Evolutionary conservation across 176 grass and related monocot species (phyloP).

Genomic region (Zizania latifolia): DNA sequence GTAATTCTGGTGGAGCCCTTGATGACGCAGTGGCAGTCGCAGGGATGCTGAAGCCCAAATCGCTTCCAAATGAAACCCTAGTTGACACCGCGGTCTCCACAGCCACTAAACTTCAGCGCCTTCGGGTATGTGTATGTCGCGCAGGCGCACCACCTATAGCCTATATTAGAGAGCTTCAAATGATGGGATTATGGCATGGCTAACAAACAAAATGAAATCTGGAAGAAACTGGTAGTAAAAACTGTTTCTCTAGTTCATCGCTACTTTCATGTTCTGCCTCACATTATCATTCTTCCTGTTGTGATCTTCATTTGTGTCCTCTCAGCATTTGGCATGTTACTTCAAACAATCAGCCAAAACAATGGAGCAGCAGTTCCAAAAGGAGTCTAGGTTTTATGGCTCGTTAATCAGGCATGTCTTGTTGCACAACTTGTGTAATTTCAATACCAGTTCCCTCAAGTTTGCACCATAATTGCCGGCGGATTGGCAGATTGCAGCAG

Average conservation of each 20-base stretch:
- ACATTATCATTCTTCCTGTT: slow-evolving; percentile 5
- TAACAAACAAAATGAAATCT: background rate
- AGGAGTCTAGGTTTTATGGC: slow-evolving; percentile 74
- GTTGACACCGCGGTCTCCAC: slow-evolving; percentile 79
- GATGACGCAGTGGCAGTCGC: slow-evolving; percentile 76
- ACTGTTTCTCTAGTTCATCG: background rate
- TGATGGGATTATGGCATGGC: background rate
- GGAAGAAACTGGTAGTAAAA: background rate
- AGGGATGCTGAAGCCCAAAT: slow-evolving; percentile 71
- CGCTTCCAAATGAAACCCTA: slow-evolving; percentile 61
- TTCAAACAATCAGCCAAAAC: slow-evolving; percentile 84
- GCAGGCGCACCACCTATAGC: background rate
- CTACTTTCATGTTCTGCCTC: background rate
- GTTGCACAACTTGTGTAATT: slow-evolving; percentile 10
- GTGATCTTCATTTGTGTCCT: slow-evolving; percentile 12
- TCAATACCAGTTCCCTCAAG: background rate
- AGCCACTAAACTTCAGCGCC: slow-evolving; percentile 79
- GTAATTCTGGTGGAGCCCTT: background rate
- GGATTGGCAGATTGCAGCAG: slow-evolving; percentile 70
- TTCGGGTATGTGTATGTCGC: slow-evolving; percentile 75
- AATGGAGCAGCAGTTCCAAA: slow-evolving; percentile 77
- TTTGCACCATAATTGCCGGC: background rate
- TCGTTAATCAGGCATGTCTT: slow-evolving; percentile 77
- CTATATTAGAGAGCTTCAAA: background rate
- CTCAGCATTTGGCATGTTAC: slow-evolving; percentile 73